These are phyloP conservation scores for Diaporthe sp. DNA, from an alignment of 2,329 filamentous ascomycete species.

Conservation along the genomic window DNA sequence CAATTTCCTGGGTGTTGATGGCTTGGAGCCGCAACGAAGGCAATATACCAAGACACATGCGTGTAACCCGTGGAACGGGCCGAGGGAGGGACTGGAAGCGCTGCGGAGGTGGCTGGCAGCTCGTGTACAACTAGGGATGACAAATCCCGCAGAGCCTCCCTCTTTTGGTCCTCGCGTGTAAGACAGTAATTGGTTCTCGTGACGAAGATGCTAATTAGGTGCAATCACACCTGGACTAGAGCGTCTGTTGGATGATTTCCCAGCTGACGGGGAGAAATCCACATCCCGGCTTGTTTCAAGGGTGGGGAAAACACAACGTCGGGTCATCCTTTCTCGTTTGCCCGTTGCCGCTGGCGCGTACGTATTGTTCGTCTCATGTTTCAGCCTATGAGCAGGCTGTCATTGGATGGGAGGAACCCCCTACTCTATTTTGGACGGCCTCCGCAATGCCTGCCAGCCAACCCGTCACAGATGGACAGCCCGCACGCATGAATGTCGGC, in stretches of 20 bases:
- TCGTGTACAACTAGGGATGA: neutral
- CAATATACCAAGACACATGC: neutral
- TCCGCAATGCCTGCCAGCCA: constrained; percentile 4
- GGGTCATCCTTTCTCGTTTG: neutral
- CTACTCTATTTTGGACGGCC: constrained; percentile 22
- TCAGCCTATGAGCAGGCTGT: neutral
- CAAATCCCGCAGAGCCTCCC: constrained; percentile 11
- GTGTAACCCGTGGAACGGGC: neutral
- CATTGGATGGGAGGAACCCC: constrained; percentile 24
- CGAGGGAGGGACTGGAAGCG: neutral
- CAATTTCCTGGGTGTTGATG: neutral
- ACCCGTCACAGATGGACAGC: neutral
- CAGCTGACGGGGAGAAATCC: constrained; percentile 5
- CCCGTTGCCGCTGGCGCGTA: constrained; percentile 28
- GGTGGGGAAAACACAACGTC: constrained; percentile 23
- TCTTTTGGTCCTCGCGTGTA: neutral
- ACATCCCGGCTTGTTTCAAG: constrained; percentile 21
- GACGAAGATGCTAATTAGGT: neutral
- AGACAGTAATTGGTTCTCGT: neutral
- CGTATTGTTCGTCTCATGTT: constrained; percentile 36
- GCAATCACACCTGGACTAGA: neutral
- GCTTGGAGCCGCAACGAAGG: neutral
- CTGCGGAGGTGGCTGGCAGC: constrained; percentile 18
- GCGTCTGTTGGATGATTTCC: neutral
- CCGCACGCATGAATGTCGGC: constrained; percentile 15